These are phyloP conservation scores for Aspergillus brasiliensis DNA, from an alignment of 2,329 filamentous ascomycete genomes.

Conservation along the genomic window DNA sequence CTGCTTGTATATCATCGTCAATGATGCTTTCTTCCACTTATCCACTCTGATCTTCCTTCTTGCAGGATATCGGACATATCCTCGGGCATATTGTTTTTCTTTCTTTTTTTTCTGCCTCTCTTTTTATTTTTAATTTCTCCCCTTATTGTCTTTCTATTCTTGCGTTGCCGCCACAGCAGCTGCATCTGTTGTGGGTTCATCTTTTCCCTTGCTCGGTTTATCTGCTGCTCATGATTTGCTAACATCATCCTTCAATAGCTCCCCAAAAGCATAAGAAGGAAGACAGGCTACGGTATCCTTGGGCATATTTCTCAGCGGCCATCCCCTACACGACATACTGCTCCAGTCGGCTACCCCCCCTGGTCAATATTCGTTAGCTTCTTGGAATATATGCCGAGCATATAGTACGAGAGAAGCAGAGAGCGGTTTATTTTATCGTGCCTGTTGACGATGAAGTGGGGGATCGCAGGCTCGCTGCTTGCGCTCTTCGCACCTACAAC, in stretches of 20 bases:
- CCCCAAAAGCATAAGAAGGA: constrained; percentile 12
- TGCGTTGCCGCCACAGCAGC: constrained; percentile 15
- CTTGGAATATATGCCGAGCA: constrained; percentile 25
- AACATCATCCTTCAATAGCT: background rate
- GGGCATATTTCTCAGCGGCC: background rate
- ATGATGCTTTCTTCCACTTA: constrained; percentile 19
- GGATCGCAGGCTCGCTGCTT: constrained; percentile 27
- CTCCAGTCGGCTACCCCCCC: background rate
- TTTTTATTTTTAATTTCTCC: background rate
- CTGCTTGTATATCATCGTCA: constrained; percentile 21
- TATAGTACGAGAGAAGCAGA: constrained; percentile 12
- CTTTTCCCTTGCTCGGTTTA: constrained; percentile 8
- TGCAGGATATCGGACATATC: constrained; percentile 25
- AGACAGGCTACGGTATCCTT: constrained; percentile 4
- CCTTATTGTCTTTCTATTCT: constrained; percentile 17
- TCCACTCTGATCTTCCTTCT: constrained; percentile 13
- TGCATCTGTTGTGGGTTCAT: constrained; percentile 10
- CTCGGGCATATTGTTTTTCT: constrained; percentile 20
- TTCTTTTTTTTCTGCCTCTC: constrained; percentile 7
- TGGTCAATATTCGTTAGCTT: constrained; percentile 1
- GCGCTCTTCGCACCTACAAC: constrained; percentile 30
- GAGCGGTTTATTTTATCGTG: constrained; percentile 8
- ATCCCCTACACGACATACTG: background rate
- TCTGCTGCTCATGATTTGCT: constrained; percentile 4
- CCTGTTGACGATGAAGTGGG: constrained; percentile 36